phyloP scores from a whole-genome alignment of 1,139 yeast species.

The Waltiozyma sp. region DNA sequence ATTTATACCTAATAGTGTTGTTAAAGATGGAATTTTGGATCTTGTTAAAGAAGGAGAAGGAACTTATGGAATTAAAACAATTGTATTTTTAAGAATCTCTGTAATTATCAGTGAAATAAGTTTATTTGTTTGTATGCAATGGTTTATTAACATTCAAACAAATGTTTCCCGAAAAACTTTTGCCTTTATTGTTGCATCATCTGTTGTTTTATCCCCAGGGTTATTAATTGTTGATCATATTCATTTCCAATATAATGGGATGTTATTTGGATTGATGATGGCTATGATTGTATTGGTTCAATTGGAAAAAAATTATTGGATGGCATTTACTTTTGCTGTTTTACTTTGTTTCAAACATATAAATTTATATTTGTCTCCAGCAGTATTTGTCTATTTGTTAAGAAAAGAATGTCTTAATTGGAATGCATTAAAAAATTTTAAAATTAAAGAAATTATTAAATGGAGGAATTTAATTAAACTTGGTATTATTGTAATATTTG shows the following conservation, averaged over 20 bases:
- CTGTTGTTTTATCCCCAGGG: conserved; percentile 84
- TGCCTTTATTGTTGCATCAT: conserved; percentile 68
- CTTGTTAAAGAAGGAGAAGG: conserved; percentile 47
- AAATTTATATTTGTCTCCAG: conserved; percentile 87
- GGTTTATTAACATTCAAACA: conserved; percentile 48
- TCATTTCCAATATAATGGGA: conserved; percentile 91
- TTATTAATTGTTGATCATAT: conserved; percentile 80
- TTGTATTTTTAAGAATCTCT: conserved; percentile 70
- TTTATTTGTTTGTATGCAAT: conserved; percentile 59
- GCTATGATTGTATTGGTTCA: conserved; percentile 66
- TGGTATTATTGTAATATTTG: conserved; percentile 51
- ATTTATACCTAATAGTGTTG: conserved; percentile 55
- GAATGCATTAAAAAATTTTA: conserved; percentile 16
- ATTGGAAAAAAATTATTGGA: conserved; percentile 40
- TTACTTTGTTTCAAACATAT: conserved; percentile 91
- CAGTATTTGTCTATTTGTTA: conserved; percentile 71
- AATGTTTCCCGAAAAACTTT: conserved; percentile 24
- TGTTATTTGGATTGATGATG: conserved; percentile 76
- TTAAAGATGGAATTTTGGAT: conserved; percentile 68
- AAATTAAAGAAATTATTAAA: conserved; percentile 24
- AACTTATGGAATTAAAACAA: conserved; percentile 62
- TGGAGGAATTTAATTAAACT: conserved; percentile 54
- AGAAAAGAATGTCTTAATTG: conserved; percentile 45
- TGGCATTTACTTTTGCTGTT: conserved; percentile 67
- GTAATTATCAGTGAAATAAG: conserved; percentile 72